Conservation (phyloP, 2,329 filamentous ascomycete species). For the Trichoderma oligosporum region DNA sequence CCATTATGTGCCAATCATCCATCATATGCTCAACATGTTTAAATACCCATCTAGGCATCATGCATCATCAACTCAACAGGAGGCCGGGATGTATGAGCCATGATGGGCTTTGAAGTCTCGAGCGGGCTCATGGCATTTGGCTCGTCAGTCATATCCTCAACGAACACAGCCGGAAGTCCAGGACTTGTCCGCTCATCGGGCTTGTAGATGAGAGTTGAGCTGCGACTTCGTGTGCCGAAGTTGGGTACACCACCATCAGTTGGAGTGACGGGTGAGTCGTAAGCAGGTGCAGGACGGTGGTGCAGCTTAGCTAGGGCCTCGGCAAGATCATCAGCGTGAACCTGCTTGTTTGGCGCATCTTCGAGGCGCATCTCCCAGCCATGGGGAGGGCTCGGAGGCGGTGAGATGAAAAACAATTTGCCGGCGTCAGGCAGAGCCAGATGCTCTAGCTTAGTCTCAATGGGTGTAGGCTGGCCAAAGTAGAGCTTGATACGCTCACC, state of each 20-base stretch:
- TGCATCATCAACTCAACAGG: constrained; percentile 65
- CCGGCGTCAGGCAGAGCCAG: constrained; percentile 64
- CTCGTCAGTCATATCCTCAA: constrained; percentile 63
- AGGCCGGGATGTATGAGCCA: constrained; percentile 59
- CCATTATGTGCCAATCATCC: not conserved
- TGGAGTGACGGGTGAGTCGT: constrained; percentile 31
- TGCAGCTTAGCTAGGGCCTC: constrained; percentile 61
- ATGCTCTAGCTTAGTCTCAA: constrained; percentile 53
- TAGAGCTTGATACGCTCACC: constrained; percentile 67
- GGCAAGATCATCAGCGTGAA: constrained; percentile 66
- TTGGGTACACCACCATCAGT: constrained; percentile 28
- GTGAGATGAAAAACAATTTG: constrained; percentile 70
- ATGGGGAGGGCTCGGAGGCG: constrained; percentile 63
- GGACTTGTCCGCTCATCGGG: constrained; percentile 54
- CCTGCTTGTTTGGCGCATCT: constrained; percentile 65
- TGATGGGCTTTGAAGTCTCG: constrained; percentile 44
- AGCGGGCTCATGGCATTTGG: constrained; percentile 44
- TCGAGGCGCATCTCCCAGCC: constrained; percentile 67
- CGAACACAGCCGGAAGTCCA: constrained; percentile 60
- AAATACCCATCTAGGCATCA: constrained; percentile 27
- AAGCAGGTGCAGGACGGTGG: constrained; percentile 36
- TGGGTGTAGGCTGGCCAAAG: constrained; percentile 60
- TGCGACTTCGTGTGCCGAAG: constrained; percentile 49
- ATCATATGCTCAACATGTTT: not conserved
- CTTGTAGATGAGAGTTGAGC: constrained; percentile 63